Base-by-base conservation (phyloP, 75 land plant species). In the Picea glauca region DNA sequence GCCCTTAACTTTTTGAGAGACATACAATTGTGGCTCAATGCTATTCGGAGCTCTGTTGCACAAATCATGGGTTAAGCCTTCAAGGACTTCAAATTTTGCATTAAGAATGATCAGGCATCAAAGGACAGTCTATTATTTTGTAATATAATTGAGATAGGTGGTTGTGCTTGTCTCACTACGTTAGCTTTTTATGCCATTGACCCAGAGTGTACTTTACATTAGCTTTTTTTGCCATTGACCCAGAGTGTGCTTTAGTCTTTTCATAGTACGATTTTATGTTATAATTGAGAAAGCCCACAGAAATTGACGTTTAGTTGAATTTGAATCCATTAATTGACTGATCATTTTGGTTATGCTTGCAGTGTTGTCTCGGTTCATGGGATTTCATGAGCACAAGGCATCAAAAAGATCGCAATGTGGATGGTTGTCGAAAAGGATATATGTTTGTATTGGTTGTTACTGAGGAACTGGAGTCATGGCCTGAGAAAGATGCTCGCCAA, bases 401-500 rank as follows among this genome's bases (percentile, higher is more conserved):
- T 60, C 77, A 80, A 50, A 77, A 79, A 17, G 83, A 23, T 60
- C 57, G 30, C 50, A 79, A 76, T 76, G 65, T 82, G 20, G 88
- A 77, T 62, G 87, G 82, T 7, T 63, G 74, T 23, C 81, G 87
- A 62, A 82, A 84, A n/a, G 90, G 90, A 11, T 80, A 77, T 80
- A 89, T 93, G 93, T 93, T 87, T 68, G 84, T 91, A 17, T 56
- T 93, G 73, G 83, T 73, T 60, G 95, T 93, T 9, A 84, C 85
- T 17, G 85, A 91, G 68, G 80, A 93, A 61, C 80, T 91, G 7
- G 91, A 80, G 1, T 23, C 76, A 3, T 93, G 95, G 95, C 95
- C 95, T 18, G 89, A 73, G 43, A 9, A 73, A 1, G 75, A 50
- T 23, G 58, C 21, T 18, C 75, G 75, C 13, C 58, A 73, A 3